A percentile compares a stretch with the other conserved stretches of the same genome.
Evolutionary conservation across 192 early-diverging fungal genomes (phyloP).

Genomic region (Rhizophagus prolifer): DNA sequence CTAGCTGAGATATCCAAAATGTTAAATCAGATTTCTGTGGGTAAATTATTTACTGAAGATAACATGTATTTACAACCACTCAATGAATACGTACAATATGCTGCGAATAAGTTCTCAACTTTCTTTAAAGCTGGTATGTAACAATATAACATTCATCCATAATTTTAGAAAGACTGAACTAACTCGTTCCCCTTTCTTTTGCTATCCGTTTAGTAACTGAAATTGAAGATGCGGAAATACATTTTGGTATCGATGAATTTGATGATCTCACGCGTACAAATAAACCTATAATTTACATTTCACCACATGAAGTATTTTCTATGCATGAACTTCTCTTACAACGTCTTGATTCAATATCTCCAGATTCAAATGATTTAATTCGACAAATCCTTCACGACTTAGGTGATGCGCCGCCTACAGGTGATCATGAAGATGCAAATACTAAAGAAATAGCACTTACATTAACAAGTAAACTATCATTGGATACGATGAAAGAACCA

Average conservation of each 20-base stretch:
- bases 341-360: slow-evolving; percentile 74
- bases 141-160: not conserved
- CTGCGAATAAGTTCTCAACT: slow-evolving; percentile 72
- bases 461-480: slow-evolving; percentile 72
- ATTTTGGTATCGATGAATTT: slow-evolving; percentile 90
- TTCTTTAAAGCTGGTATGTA: slow-evolving; percentile 80
- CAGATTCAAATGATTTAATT: slow-evolving; percentile 62
- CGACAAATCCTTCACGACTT: slow-evolving; percentile 68
- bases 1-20: slow-evolving; percentile 94
- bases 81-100: slow-evolving; percentile 79
- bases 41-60: slow-evolving; percentile 70
- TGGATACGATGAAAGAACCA: slow-evolving; percentile 45
- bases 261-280: slow-evolving; percentile 74
- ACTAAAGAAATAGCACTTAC: slow-evolving; percentile 60
- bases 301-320: slow-evolving; percentile 86
- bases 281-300: slow-evolving; percentile 88
- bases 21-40: slow-evolving; percentile 93
- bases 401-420: slow-evolving; percentile 49
- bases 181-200: not conserved
- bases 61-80: slow-evolving; percentile 72
- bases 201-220: slow-evolving; percentile 61
- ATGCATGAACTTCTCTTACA: slow-evolving; percentile 83
- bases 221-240: slow-evolving; percentile 83
- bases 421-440: slow-evolving; percentile 41
- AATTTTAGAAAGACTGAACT: not conserved